phyloP scores from a whole-genome alignment of 208 protist species.

The Trypanosoma scelopori region DNA sequence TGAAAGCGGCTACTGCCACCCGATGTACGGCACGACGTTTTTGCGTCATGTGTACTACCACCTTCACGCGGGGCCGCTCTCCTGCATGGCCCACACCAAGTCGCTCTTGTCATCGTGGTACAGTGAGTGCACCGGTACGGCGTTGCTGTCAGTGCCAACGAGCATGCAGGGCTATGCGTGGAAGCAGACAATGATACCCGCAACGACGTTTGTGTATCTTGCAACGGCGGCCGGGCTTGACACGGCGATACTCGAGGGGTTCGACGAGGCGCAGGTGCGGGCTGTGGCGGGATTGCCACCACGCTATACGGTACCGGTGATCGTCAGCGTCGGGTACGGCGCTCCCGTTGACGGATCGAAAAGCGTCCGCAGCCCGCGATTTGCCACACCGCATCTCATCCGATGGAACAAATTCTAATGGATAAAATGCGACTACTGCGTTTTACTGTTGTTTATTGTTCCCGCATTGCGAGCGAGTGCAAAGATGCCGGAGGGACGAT shows the following conservation, averaged over 20 bases:
- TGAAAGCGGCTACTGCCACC: slow-evolving; percentile 47
- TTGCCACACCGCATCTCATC: slow-evolving; percentile 45
- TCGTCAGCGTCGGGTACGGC: slow-evolving; percentile 76
- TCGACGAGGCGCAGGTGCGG: slow-evolving; percentile 79
- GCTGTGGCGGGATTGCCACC: slow-evolving; percentile 60
- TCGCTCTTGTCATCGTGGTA: slow-evolving; percentile 52
- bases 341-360: slow-evolving; percentile 7
- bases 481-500: background rate
- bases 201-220: slow-evolving; percentile 70
- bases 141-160: slow-evolving; percentile 67
- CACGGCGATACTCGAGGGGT: slow-evolving; percentile 83
- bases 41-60: slow-evolving; percentile 75
- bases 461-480: background rate
- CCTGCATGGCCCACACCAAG: slow-evolving; percentile 54
- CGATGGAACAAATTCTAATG: slow-evolving; percentile 59
- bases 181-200: slow-evolving; percentile 90
- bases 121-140: slow-evolving; percentile 44
- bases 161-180: slow-evolving; percentile 74
- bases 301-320: slow-evolving; percentile 73
- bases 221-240: slow-evolving; percentile 59
- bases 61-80: slow-evolving; percentile 61
- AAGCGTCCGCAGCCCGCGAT: slow-evolving; percentile 42
- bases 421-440: background rate
- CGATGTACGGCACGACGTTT: slow-evolving; percentile 49
- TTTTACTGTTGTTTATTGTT: no score